These are phyloP conservation scores for Catunica adiposa DNA, from an alignment of 2,329 filamentous ascomycete genomes.

Conservation along the genomic window DNA sequence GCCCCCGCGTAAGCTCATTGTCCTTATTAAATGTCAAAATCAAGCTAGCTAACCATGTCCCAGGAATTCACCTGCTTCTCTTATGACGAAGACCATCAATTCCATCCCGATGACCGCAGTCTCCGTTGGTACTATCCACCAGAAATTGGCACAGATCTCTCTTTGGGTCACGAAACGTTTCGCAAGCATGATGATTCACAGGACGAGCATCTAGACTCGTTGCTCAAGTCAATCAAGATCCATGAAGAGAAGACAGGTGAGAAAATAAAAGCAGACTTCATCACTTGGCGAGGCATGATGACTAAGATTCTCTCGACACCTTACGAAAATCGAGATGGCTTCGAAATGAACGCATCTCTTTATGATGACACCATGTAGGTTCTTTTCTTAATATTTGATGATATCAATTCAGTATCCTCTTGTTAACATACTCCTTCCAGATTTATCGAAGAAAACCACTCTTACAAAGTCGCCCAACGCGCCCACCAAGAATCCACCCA, in stretches of 20 bases:
- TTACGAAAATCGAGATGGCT: conserved; percentile 70
- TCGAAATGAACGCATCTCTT: conserved; percentile 88
- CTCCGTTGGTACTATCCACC: conserved; percentile 81
- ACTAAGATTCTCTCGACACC: conserved; percentile 83
- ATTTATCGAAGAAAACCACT: conserved; percentile 85
- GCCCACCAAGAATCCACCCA: conserved; percentile 35
- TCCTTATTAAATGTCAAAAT: neutral
- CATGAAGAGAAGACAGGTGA: conserved; percentile 53
- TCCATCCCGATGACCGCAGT: conserved; percentile 60
- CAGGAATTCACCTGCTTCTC: conserved; percentile 89
- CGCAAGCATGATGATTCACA: conserved; percentile 61
- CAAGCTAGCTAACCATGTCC: neutral
- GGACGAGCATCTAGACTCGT: conserved; percentile 77
- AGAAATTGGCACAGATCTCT: conserved; percentile 53
- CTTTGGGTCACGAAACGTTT: conserved; percentile 66
- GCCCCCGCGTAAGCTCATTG: conserved; percentile 45
- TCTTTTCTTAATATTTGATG: neutral
- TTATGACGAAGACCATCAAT: conserved; percentile 69
- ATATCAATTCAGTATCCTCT: neutral
- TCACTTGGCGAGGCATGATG: conserved; percentile 98
- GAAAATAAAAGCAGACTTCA: conserved; percentile 57
- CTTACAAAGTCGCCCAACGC: conserved; percentile 48
- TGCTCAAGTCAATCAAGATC: conserved; percentile 58
- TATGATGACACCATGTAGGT: conserved; percentile 53
- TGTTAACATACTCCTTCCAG: conserved; percentile 28